Base-by-base conservation (phyloP, 805 yeast species). In the Cyberlindnera bimundalis region DNA sequence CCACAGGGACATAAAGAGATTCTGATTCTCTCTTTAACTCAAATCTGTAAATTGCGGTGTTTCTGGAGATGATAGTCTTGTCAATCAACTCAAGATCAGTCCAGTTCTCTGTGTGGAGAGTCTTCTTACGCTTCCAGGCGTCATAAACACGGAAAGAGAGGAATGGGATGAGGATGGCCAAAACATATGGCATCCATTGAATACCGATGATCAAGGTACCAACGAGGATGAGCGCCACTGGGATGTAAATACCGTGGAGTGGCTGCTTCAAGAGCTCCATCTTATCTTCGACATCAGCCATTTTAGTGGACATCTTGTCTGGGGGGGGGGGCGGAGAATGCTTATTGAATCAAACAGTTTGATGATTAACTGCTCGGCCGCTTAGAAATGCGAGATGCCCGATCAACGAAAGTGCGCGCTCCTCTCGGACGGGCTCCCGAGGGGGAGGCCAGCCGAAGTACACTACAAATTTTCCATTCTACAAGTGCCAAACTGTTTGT, bases 181-280 rank as follows among this genome's bases (percentile, higher is more conserved):
- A 51, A 21, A 71, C 61, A 45, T 61, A 62, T 13, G 81, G 82
- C 34, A 78, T 52, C 54, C 68, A 78, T 34, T 67, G 65, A 24
- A 27, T 5, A 6, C 46, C 48, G 29, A 44, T 21, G 50, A 84
- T 69, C 17, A 66, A 59, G 4, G 80, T 71, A 27, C 95, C 95
- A 24, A 72, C 68, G 7, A 81, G 30, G 35, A 84, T 70, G 37
- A 85, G 68, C 2, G 68, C 76, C 19, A 74, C 62, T 6, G 95
- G 95, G 49, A 85, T 84, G 57, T 76, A 78, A 37, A 85, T 75
- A 15, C 90, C 88, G 54, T 85, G 95, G 31, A 84, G 61, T 6
- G 90, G 89, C 39, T 81, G 76, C 55, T 81, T 78, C 43, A 82
- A 67, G 33, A 83, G 64, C 6, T 35, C 47, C 29, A 29, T 36